A percentile compares a stretch with the other conserved stretches of the same genome.
phyloP scores from a whole-genome alignment of 2,329 filamentous ascomycete species.

The Dactylellina sp. region DNA sequence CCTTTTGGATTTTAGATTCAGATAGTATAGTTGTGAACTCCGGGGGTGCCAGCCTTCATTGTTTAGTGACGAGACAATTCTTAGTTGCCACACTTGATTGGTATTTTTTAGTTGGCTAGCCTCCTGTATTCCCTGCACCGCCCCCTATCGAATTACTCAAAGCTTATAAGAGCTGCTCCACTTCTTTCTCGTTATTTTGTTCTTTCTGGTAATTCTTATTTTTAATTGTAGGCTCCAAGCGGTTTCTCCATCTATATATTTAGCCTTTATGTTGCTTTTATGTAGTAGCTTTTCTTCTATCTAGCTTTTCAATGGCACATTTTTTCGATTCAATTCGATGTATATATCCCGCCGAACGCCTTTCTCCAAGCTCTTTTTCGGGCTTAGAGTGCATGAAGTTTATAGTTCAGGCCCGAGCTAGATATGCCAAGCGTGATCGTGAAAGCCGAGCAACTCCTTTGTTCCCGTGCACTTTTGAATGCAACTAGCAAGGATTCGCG shows the following conservation, averaged over 20 bases:
- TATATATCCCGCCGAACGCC: conserved; percentile 2
- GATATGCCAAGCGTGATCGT: too few relatives aligned
- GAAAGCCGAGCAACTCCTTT: too few relatives aligned
- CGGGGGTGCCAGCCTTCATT: too few relatives aligned
- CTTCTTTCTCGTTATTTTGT: conserved; percentile 15
- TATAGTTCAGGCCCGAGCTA: too few relatives aligned
- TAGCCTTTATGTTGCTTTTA: conserved; percentile 7
- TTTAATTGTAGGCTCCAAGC: conserved; percentile 32
- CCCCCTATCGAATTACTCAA: not conserved
- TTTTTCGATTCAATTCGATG: not conserved
- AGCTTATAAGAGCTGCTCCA: not conserved
- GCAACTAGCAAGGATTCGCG: too few relatives aligned
- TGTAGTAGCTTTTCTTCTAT: conserved; percentile 16
- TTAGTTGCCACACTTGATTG: too few relatives aligned
- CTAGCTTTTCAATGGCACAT: conserved; percentile 25
- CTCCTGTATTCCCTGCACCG: not conserved
- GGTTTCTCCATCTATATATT: not conserved
- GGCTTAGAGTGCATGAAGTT: conserved; percentile 7
- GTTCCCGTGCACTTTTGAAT: too few relatives aligned
- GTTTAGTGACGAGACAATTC: too few relatives aligned
- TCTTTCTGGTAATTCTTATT: not conserved
- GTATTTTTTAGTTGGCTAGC: too few relatives aligned
- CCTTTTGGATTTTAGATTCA: conserved; percentile 74
- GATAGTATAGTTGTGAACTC: not conserved
- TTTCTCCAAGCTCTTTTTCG: not conserved